Base-by-base conservation (phyloP, 2,329 filamentous ascomycete genomes). In the Fusarium sp. region DNA sequence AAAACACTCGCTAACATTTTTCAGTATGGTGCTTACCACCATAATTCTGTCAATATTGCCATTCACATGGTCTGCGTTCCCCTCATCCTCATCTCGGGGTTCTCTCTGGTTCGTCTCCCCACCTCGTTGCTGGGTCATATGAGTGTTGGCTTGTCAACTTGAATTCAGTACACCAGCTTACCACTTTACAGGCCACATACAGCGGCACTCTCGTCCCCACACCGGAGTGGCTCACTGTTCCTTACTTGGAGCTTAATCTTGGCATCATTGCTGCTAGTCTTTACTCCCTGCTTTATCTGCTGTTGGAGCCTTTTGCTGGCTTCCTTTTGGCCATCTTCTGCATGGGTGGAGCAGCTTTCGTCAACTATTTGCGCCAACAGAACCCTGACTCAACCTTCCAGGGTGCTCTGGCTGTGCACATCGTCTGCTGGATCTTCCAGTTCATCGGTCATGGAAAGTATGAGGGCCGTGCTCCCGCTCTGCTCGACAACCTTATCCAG, bases 221-320 rank as follows among this genome's bases (percentile, higher is more conserved):
- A 16, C 92, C 92, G 22, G 84, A 86, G 66, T 92, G 88, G 83
- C 86, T 92, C 32, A 91, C 89, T 30, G 83, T 89, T 20, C 90
- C 91, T 29, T 89, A 92, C 75, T 87, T 91, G 66, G 85, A 87
- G 18, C 87, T 90, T 62, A 95, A 89, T 72, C 83, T 89, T 45
- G 89, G 88, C 69, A 93, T 88, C 15, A 87, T 92, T 59, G 82
- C 83, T 46, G 89, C 90, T 34, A 86, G 89, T 55, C 77, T 90
- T 29, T 98, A 96, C 81, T 88, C 91, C 40, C 87, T 87, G 3
- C 88, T 98, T 59, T 99, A 98, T 78, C 86, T 98, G 50, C 88
- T 99, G 24, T 91, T 99, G 77, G 96, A 99, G 78, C 96, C 96
- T 2, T 94, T 98, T 1, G 96, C 96, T 14, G 96, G 96, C 53